Conservation (phyloP, 176 grass and related monocot species). For the Raddia distichophylla region DNA sequence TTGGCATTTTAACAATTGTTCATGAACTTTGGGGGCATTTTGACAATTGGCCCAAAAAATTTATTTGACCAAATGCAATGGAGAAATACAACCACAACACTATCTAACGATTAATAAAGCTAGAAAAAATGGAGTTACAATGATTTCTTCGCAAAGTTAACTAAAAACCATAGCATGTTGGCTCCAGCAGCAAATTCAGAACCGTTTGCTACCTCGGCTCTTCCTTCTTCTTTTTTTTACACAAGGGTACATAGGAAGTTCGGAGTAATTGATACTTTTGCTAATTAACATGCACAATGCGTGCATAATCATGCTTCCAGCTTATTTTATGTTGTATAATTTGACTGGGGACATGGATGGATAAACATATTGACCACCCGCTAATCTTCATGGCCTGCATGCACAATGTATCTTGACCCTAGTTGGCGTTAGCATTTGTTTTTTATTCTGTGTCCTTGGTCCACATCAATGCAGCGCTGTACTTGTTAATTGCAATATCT, state of each 20-base stretch:
- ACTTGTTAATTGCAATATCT: background rate
- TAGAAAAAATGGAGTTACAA: no score
- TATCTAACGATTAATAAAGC: no score
- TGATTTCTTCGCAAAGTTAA: background rate
- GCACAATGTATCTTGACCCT: conserved; percentile 15
- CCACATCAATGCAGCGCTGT: conserved; percentile 3
- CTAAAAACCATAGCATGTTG: background rate
- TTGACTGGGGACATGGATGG: background rate
- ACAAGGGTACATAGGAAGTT: background rate
- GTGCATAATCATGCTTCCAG: background rate
- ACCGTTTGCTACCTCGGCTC: background rate
- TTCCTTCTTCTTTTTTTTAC: background rate
- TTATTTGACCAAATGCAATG: no score
- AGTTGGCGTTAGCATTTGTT: conserved; percentile 7
- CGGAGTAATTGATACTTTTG: conserved; percentile 6
- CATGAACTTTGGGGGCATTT: no score
- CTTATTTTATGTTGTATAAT: background rate
- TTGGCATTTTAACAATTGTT: no score
- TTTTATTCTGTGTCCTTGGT: background rate
- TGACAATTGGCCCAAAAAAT: no score
- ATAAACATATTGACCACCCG: conserved; percentile 20
- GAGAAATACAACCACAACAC: no score
- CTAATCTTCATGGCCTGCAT: conserved; percentile 23
- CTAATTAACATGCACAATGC: background rate
- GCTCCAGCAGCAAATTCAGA: background rate